Percentiles rank a stretch among this genome's conserved stretches.
Evolutionary conservation across 768 basidiomycete genomes (phyloP).

Genomic region (Lactarius pseudohatsudake): DNA sequence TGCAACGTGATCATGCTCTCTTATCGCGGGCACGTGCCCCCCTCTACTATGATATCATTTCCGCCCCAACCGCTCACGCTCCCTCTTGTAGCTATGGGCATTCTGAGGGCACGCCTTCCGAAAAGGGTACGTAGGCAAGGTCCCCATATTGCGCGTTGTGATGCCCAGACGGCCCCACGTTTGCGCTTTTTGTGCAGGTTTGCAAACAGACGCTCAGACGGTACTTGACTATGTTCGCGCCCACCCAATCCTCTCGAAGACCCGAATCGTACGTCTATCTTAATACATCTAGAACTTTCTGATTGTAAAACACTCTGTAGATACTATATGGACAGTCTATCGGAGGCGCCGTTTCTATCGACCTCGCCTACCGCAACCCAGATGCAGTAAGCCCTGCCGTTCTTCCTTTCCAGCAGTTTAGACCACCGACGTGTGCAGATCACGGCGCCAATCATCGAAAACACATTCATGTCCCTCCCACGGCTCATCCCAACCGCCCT

Average conservation of each 20-base stretch:
- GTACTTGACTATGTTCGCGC: conserved; percentile 68
- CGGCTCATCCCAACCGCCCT: too few species aligned
- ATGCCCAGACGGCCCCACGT: not conserved
- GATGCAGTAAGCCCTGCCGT: conserved; percentile 50
- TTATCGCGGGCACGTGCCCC: conserved; percentile 73
- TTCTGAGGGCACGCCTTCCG: conserved; percentile 84
- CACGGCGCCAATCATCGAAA: conserved; percentile 81
- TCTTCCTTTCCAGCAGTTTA: not conserved
- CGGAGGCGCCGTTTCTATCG: conserved; percentile 90
- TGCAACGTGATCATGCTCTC: conserved; percentile 95
- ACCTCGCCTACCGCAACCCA: conserved; percentile 79
- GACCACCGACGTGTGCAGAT: conserved; percentile 48
- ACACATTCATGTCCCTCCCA: conserved; percentile 87
- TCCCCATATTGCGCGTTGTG: not conserved
- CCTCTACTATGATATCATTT: too few species aligned
- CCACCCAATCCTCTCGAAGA: conserved; percentile 63
- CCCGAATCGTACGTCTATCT: conserved; percentile 56
- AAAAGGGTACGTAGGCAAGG: conserved; percentile 55
- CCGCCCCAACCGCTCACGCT: not conserved
- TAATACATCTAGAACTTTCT: not conserved
- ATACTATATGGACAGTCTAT: conserved; percentile 84
- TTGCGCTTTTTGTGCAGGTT: conserved; percentile 45
- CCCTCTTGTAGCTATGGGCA: conserved; percentile 70
- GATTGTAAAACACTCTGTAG: conserved; percentile 37
- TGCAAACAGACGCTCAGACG: conserved; percentile 84